Percentiles rank a stretch among this genome's conserved stretches.
Conservation (phyloP, 805 yeast genomes). For the Jamesozyma piceae region DNA sequence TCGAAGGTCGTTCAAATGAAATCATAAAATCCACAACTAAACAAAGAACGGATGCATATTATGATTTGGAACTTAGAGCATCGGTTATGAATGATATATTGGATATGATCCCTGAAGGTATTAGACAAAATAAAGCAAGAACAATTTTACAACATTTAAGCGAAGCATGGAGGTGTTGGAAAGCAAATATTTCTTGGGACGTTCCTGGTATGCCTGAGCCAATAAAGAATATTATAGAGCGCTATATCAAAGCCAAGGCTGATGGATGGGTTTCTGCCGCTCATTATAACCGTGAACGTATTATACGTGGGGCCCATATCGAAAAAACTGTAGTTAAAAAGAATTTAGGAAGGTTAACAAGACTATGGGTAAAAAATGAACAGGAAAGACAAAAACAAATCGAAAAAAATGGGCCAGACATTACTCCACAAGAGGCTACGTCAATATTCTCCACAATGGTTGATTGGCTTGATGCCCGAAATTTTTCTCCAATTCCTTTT, state of each 20-base stretch:
- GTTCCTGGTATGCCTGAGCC: conserved; percentile 95
- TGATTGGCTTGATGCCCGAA: conserved; percentile 78
- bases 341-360: conserved; percentile 81
- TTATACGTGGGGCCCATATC: conserved; percentile 79
- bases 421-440: conserved; percentile 82
- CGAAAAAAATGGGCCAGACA: conserved; percentile 78
- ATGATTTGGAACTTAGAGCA: conserved; percentile 85
- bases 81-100: conserved; percentile 92
- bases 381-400: conserved; percentile 78
- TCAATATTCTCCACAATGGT: conserved; percentile 80
- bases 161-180: conserved; percentile 99
- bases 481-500: conserved; percentile 81
- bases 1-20: conserved; percentile 91
- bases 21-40: conserved; percentile 90
- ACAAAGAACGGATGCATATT: conserved; percentile 90
- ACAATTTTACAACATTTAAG: conserved; percentile 86
- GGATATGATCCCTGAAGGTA: conserved; percentile 95
- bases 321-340: conserved; percentile 92
- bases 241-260: conserved; percentile 90
- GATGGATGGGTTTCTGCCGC: conserved; percentile 95
- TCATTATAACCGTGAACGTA: conserved; percentile 82
- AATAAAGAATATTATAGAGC: conserved; percentile 71
- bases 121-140: conserved; percentile 77
- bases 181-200: conserved; percentile 96
- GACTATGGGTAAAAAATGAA: conserved; percentile 87